Conservation (phyloP, 805 yeast species). For the Yamadazyma paraphyllophila region DNA sequence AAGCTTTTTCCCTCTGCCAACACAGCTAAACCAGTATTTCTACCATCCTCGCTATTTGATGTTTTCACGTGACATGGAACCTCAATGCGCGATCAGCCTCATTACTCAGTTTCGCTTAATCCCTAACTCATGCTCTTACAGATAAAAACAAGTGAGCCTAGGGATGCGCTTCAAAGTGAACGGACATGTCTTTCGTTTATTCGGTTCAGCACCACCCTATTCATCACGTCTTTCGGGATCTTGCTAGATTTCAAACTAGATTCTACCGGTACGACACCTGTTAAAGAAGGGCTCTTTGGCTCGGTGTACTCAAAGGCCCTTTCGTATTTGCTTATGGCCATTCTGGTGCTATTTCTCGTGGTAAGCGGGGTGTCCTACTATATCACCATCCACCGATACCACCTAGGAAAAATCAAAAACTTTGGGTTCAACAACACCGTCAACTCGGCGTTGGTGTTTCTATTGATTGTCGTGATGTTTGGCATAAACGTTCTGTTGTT, state of each 20-base stretch:
- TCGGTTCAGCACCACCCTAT: constrained; percentile 44
- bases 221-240: constrained; percentile 47
- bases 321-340: constrained; percentile 34
- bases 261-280: constrained; percentile 28
- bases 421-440: constrained; percentile 23
- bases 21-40: too few species aligned
- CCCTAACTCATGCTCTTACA: constrained; percentile 14
- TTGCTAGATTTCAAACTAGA: constrained; percentile 44
- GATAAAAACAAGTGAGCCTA: constrained; percentile 47
- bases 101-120: background rate
- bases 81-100: background rate
- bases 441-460: constrained; percentile 8
- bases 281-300: constrained; percentile 4
- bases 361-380: constrained; percentile 43
- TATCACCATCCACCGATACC: constrained; percentile 43
- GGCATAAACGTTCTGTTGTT: constrained; percentile 11
- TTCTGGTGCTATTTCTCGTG: constrained; percentile 38
- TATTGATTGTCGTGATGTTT: constrained; percentile 9
- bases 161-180: constrained; percentile 55
- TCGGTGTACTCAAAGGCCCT: constrained; percentile 26
- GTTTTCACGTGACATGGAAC: background rate
- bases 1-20: too few species aligned
- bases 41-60: too few species aligned
- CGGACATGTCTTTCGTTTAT: constrained; percentile 51
- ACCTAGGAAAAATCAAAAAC: constrained; percentile 37